Percentiles rank a stretch among this genome's conserved stretches.
Evolutionary conservation across 441 rosid species (phyloP).

Genomic region (California macrophylla): DNA sequence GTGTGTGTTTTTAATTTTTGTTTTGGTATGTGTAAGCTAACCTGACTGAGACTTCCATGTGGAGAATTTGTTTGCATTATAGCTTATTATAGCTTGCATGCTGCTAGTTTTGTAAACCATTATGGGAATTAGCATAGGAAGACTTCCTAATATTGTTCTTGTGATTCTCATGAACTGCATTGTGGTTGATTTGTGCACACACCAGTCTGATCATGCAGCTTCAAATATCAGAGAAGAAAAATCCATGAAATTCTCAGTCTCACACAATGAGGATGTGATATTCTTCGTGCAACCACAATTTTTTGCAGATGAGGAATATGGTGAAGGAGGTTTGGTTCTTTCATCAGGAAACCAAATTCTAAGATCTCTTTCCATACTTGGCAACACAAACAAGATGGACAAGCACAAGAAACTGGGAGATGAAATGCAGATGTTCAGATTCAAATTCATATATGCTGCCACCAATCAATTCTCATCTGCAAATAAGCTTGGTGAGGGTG

Average conservation of each 20-base stretch:
- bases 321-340: too few relatives aligned
- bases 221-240: background rate
- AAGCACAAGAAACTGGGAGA: background rate
- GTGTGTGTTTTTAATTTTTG: background rate
- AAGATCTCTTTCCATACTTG: too few relatives aligned
- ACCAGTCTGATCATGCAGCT: background rate
- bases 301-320: background rate
- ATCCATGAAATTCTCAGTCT: too few relatives aligned
- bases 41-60: background rate
- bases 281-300: background rate
- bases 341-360: too few relatives aligned
- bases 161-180: background rate
- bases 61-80: background rate
- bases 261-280: background rate
- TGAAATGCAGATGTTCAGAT: background rate
- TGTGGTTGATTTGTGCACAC: background rate
- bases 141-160: background rate
- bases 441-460: background rate
- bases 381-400: too few relatives aligned
- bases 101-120: background rate
- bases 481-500: constrained; percentile 1
- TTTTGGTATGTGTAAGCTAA: background rate
- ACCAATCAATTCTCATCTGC: background rate
- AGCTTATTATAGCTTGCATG: background rate
- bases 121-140: background rate